Conservation (phyloP, 2,329 filamentous ascomycete species). For the Cyphellophora attinorum region DNA sequence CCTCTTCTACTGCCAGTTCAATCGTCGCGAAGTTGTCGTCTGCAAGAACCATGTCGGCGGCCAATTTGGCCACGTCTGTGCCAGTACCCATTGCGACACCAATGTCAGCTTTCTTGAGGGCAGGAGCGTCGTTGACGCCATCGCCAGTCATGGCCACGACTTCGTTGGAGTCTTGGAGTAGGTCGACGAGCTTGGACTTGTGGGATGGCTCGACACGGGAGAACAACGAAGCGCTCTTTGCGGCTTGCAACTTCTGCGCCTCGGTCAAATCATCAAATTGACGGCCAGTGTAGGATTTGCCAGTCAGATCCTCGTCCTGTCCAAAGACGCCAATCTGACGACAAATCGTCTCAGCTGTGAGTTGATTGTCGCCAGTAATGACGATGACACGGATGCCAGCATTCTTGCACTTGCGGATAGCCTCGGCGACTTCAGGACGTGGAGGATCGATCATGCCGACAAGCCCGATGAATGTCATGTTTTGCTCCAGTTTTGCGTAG, state of each 20-base stretch:
- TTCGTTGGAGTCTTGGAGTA: constrained; percentile 83
- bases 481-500: constrained; percentile 81
- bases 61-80: constrained; percentile 92
- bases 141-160: constrained; percentile 99
- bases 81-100: constrained; percentile 98
- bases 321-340: constrained; percentile 93
- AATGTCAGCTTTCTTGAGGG: constrained; percentile 97
- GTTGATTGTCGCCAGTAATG: constrained; percentile 95
- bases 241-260: constrained; percentile 71
- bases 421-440: constrained; percentile 76
- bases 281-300: constrained; percentile 91
- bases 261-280: constrained; percentile 83
- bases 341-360: constrained; percentile 96
- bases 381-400: constrained; percentile 96
- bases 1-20: constrained; percentile 89
- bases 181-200: constrained; percentile 95
- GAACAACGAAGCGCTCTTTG: constrained; percentile 79
- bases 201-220: constrained; percentile 91
- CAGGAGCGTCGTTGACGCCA: constrained; percentile 95
- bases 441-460: constrained; percentile 96
- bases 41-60: constrained; percentile 95
- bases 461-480: constrained; percentile 86
- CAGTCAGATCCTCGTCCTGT: constrained; percentile 66
- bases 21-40: constrained; percentile 99
- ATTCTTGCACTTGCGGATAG: constrained; percentile 79